Evolutionary conservation across 805 yeast genomes (phyloP).

Genomic region (Saccharomycopsis vini): DNA sequence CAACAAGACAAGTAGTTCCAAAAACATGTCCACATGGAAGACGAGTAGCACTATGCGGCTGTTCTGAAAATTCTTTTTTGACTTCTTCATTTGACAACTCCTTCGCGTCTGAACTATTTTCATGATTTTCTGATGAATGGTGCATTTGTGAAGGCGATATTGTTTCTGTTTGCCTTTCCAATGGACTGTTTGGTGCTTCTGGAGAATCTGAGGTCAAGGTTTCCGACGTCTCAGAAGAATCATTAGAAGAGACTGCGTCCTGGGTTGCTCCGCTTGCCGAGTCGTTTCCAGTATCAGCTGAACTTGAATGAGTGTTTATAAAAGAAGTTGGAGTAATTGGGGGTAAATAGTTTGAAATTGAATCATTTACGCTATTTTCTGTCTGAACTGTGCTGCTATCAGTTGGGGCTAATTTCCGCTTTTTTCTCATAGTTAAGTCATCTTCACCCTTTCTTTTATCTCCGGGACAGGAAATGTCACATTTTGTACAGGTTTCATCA

Average conservation of each 20-base stretch:
- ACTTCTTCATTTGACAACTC: background rate
- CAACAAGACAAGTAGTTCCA: conserved; percentile 71
- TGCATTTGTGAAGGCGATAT: too few species aligned
- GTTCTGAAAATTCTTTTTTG: background rate
- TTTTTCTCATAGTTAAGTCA: background rate
- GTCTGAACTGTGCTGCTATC: background rate
- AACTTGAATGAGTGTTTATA: too few species aligned
- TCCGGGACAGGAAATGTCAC: too few species aligned
- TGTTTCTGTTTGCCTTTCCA: too few species aligned
- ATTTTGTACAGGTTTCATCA: too few species aligned
- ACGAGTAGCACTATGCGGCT: conserved; percentile 51
- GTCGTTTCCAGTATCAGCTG: background rate
- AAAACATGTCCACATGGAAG: conserved; percentile 83
- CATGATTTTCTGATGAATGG: background rate
- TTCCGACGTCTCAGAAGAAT: background rate
- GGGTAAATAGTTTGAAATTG: too few species aligned
- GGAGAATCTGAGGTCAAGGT: background rate
- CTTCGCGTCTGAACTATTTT: background rate
- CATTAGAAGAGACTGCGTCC: background rate
- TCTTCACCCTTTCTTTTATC: background rate
- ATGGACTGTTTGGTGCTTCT: too few species aligned
- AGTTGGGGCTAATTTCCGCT: background rate
- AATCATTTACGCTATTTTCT: background rate
- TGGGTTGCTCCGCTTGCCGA: background rate
- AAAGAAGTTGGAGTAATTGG: too few species aligned